Conservation (phyloP, 129 eudicot species). For the Flaveria bidentis region DNA sequence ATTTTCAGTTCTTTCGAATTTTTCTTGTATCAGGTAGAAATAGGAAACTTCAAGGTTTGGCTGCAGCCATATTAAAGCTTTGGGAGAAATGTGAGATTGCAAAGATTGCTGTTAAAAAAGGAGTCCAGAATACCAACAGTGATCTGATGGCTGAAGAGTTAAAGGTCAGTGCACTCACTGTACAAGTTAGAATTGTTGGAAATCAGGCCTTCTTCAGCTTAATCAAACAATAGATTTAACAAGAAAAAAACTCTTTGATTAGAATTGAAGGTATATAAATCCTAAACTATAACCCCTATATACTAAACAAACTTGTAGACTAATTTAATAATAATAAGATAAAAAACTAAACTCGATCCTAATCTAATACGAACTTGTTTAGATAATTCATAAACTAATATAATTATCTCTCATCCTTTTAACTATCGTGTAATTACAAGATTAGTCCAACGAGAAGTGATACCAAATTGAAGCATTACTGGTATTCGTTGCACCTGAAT, state of each 20-base stretch:
- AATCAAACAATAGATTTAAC: too few relatives aligned
- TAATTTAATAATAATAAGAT: too few relatives aligned
- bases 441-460: background rate
- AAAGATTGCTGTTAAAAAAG: conserved; percentile 90
- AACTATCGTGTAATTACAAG: too few relatives aligned
- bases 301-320: too few relatives aligned
- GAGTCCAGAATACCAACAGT: conserved; percentile 89
- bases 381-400: too few relatives aligned
- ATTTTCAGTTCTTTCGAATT: conserved; percentile 12
- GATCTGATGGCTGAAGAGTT: conserved; percentile 86
- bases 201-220: too few relatives aligned
- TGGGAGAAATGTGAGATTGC: conserved; percentile 99
- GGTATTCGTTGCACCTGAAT: background rate
- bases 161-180: conserved; percentile 65
- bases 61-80: conserved; percentile 77
- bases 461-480: conserved; percentile 1
- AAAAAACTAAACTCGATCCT: too few relatives aligned
- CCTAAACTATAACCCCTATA: too few relatives aligned
- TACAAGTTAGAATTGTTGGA: background rate
- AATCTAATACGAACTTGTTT: too few relatives aligned
- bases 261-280: too few relatives aligned
- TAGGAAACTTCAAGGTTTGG: conserved; percentile 88
- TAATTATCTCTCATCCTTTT: too few relatives aligned
- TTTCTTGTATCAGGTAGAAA: conserved; percentile 70
- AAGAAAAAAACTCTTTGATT: too few relatives aligned